Percentiles rank a stretch among this genome's conserved stretches.
Conservation (phyloP, 768 basidiomycete genomes). For the Xanthoconium stramineum region DNA sequence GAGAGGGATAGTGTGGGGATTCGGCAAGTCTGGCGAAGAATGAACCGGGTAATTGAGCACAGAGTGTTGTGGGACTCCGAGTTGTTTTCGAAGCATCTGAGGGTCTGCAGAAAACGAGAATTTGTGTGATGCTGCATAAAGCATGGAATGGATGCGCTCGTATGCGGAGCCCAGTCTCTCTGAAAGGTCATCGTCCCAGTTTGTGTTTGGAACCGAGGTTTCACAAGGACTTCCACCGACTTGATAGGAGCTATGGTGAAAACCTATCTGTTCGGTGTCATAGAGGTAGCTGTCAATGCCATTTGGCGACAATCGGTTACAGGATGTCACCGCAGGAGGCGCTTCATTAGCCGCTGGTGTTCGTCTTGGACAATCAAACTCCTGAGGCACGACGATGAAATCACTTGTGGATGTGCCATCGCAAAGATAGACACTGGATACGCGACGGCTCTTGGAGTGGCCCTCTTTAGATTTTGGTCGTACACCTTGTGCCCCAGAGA, state of each 20-base stretch:
- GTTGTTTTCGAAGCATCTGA: conserved; percentile 25
- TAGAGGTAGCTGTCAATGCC: background rate
- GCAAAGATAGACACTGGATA: conserved; percentile 24
- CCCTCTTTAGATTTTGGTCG: background rate
- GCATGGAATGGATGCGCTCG: conserved; percentile 23
- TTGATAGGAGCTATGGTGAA: background rate
- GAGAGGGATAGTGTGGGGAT: conserved; percentile 16
- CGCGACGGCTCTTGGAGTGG: conserved; percentile 7
- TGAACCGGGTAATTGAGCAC: conserved; percentile 21
- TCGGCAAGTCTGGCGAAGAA: conserved; percentile 22
- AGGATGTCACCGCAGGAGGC: background rate
- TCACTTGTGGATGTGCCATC: conserved; percentile 11
- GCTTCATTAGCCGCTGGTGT: background rate
- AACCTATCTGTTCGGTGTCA: background rate
- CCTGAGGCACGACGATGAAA: conserved; percentile 23
- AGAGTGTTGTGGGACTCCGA: conserved; percentile 31
- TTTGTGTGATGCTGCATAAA: conserved; percentile 6
- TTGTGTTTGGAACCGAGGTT: background rate
- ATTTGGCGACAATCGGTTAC: background rate
- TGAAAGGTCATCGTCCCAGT: conserved; percentile 17
- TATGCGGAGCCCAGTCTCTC: conserved; percentile 24
- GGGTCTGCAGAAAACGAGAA: conserved; percentile 24
- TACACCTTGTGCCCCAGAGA: conserved; percentile 7
- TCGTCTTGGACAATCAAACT: conserved; percentile 19
- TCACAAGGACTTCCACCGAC: background rate